Evolutionary conservation across 2,329 filamentous ascomycete species (phyloP).

Genomic region (Aspergillus flavus): DNA sequence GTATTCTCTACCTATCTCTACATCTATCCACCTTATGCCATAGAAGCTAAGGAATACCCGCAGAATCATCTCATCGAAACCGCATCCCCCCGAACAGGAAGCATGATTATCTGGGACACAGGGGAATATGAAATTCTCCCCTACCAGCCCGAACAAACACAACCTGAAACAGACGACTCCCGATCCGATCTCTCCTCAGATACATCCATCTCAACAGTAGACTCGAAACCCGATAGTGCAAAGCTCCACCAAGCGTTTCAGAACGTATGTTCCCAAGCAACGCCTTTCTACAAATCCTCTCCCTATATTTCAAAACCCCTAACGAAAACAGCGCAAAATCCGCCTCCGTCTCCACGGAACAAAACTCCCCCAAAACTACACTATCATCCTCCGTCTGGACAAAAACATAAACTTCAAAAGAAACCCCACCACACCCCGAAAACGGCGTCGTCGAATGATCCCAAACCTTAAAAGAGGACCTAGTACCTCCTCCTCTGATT

Average conservation of each 20-base stretch:
- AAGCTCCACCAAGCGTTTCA: slow-evolving; percentile 58
- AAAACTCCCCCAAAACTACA: slow-evolving; percentile 57
- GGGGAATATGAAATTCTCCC: slow-evolving; percentile 61
- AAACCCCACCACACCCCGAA: slow-evolving; percentile 21
- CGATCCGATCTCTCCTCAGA: slow-evolving; percentile 24
- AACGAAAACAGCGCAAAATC: slow-evolving; percentile 54
- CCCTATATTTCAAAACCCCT: not conserved
- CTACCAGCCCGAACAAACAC: slow-evolving; percentile 35
- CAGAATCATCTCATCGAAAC: slow-evolving; percentile 66
- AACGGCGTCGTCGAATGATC: slow-evolving; percentile 22
- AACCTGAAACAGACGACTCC: slow-evolving; percentile 42
- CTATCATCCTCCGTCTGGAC: slow-evolving; percentile 55
- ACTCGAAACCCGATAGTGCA: slow-evolving; percentile 34
- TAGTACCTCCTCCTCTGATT: slow-evolving; percentile 25
- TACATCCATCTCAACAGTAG: not conserved
- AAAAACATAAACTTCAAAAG: slow-evolving; percentile 24
- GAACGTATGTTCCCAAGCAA: slow-evolving; percentile 29
- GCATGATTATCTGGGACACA: slow-evolving; percentile 65
- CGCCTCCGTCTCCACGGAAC: slow-evolving; percentile 58
- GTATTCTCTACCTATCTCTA: slow-evolving; percentile 14
- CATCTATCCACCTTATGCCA: not conserved
- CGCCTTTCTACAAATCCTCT: not conserved
- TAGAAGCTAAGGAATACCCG: not conserved
- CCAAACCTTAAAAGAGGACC: slow-evolving; percentile 3
- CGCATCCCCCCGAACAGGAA: slow-evolving; percentile 57